A percentile compares a stretch with the other conserved stretches of the same genome.
Conservation (phyloP, 73 alveolate genomes). For the Symbiodinium pilosum region DNA sequence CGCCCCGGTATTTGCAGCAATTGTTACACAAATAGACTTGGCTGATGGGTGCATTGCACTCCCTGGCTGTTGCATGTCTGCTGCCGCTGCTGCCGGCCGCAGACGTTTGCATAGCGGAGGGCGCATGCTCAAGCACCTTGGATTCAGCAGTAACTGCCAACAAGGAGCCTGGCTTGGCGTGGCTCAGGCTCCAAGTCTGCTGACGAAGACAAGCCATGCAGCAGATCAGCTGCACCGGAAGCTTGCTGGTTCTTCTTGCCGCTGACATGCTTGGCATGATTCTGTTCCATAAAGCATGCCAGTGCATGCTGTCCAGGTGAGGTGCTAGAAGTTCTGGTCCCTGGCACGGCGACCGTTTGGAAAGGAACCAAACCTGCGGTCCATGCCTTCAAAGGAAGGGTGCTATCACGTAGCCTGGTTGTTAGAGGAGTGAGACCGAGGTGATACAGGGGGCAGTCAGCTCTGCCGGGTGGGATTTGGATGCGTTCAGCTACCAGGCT, state of each 20-base stretch:
- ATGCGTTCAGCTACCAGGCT: constrained; percentile 62
- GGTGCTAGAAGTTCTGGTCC: constrained; percentile 55
- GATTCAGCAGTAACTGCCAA: too few relatives aligned
- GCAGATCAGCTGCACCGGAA: background rate
- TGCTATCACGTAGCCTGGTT: background rate
- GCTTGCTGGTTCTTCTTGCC: background rate
- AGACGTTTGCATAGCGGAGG: background rate
- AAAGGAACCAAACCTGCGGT: constrained; percentile 32
- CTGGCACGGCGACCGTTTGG: constrained; percentile 49
- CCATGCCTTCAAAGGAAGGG: background rate
- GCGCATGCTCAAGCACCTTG: background rate
- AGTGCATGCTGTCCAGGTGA: constrained; percentile 34
- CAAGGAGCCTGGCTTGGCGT: background rate
- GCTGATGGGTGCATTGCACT: background rate
- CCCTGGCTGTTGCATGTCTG: background rate
- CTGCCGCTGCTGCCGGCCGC: background rate
- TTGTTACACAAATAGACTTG: too few relatives aligned
- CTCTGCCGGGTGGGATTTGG: constrained; percentile 39
- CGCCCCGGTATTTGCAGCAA: too few relatives aligned
- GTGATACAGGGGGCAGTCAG: constrained; percentile 31
- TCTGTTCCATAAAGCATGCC: too few relatives aligned
- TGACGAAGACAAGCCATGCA: background rate
- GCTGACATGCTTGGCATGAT: too few relatives aligned
- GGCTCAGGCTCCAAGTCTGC: background rate
- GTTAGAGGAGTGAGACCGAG: background rate